Conservation (phyloP, 192 early-diverging fungal species). For the Coemansia sp. region DNA sequence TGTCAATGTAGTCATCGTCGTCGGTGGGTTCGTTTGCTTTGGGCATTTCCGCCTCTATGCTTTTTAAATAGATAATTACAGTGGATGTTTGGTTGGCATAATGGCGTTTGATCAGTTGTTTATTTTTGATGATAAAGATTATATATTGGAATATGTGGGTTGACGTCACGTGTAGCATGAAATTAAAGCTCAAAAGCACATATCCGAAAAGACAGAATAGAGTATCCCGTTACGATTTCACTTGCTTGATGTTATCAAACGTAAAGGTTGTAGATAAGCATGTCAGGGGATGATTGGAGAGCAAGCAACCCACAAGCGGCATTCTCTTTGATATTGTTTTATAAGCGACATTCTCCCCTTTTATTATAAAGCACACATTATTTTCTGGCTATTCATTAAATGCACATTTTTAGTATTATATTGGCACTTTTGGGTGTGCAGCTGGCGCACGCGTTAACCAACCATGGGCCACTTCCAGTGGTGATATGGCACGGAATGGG, state of each 20-base stretch:
- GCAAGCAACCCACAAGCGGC: no score
- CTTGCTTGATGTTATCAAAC: no score
- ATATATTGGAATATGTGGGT: not conserved
- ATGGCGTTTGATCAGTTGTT: not conserved
- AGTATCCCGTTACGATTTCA: no score
- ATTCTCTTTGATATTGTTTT: no score
- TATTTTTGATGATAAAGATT: not conserved
- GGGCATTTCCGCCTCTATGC: constrained; percentile 2
- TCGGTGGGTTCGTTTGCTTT: constrained; percentile 17
- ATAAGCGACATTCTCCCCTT: not conserved
- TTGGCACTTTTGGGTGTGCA: not conserved
- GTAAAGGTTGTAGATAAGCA: no score
- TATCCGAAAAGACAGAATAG: no score
- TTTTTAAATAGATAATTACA: not conserved
- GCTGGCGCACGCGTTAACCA: not conserved
- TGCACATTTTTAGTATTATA: not conserved
- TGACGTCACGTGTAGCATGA: constrained; percentile 9
- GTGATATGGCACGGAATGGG: constrained; percentile 93
- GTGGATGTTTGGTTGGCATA: not conserved
- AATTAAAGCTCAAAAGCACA: not conserved
- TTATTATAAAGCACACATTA: not conserved
- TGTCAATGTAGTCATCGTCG: constrained; percentile 52
- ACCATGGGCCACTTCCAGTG: constrained; percentile 38
- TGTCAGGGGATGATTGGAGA: no score
- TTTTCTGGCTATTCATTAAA: not conserved